Evolutionary conservation across 345 rosid genomes (phyloP), one percentile per base, ranked within the genome.

Genomic region (Hibiscus mutabilis): DNA sequence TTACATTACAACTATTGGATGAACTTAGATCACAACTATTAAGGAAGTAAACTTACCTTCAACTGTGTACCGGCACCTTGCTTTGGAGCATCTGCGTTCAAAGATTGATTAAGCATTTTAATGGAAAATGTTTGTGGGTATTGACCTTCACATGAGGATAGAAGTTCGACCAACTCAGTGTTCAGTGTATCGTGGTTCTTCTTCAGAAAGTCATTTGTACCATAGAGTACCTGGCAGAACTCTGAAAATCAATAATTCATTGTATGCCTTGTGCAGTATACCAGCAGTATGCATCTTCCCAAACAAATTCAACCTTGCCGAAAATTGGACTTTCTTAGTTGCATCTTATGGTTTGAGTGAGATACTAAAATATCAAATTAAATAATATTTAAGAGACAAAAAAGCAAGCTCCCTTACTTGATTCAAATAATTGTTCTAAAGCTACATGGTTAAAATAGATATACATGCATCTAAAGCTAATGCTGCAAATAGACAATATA

Each of bases 151-250:
- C 90, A 87, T 61, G 92, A 88, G 57, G 90, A 85, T 75, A 95
- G 82, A 70, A 95, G 84, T 75, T 86, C 77, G 47, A 88, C 77
- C 71, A 86, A 82, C 73, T 86, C 96, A 68, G 77, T 70, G 65
- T 81, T 89, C 67, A 92, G 61, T 9, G 91, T 85, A 86, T 95
- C 99, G 70, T 92, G 87, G 58, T 92, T 95, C 90, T 95, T 95
- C 73, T 90, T 97, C 87, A 95, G 73, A 79, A 95, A 95, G 24
- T 97, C 97, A 82, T 86, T 85, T 24, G 97, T 88, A 80, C 90
- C 97, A 80, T 95, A 90, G 13, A 69, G 60, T 76, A 87, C 96
- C 96, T 90, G 83, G 74, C 57, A 52, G 33, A 79, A 79, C 31
- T 77, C 79, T 73, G 73, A 70, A 80, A 19, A 49, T 76, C 58